Percentiles rank a stretch among this genome's conserved stretches.
Evolutionary conservation across 2,329 filamentous ascomycete species (phyloP).

Genomic region (Penicillium expansum): DNA sequence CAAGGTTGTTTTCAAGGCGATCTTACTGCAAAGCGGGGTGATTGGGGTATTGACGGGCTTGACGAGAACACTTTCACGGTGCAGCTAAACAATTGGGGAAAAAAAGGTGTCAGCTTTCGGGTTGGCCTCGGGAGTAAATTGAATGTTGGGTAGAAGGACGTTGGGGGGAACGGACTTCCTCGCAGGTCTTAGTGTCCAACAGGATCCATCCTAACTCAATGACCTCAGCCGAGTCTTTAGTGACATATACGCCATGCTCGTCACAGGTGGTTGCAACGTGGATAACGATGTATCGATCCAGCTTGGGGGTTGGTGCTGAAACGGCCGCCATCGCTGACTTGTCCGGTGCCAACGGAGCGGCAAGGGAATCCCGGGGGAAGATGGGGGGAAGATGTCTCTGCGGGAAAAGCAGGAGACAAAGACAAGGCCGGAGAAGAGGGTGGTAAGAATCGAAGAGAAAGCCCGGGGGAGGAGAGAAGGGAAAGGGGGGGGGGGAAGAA

Average conservation of each 20-base stretch:
- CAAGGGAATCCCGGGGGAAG: constrained; percentile 24
- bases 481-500: constrained; percentile 18
- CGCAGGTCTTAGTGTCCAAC: constrained; percentile 83
- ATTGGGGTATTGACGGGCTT: constrained; percentile 99
- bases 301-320: constrained; percentile 61
- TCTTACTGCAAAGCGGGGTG: constrained; percentile 97
- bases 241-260: constrained; percentile 98
- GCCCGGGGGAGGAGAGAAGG: constrained; percentile 15
- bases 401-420: constrained; percentile 30
- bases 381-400: constrained; percentile 25
- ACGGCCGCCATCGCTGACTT: constrained; percentile 44
- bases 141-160: constrained; percentile 11
- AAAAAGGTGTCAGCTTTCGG: constrained; percentile 27
- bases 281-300: constrained; percentile 97
- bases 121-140: constrained; percentile 5
- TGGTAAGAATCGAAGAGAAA: constrained; percentile 30
- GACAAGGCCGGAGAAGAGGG: constrained; percentile 29
- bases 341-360: constrained; percentile 30
- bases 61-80: constrained; percentile 92
- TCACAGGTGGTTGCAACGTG: constrained; percentile 99
- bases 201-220: constrained; percentile 99
- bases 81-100: constrained; percentile 59
- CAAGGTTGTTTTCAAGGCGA: constrained; percentile 34
- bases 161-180: constrained; percentile 67
- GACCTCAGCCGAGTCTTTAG: constrained; percentile 97